Base-by-base conservation (phyloP, 495 filamentous ascomycete species). In the Neurospora sp. region DNA sequence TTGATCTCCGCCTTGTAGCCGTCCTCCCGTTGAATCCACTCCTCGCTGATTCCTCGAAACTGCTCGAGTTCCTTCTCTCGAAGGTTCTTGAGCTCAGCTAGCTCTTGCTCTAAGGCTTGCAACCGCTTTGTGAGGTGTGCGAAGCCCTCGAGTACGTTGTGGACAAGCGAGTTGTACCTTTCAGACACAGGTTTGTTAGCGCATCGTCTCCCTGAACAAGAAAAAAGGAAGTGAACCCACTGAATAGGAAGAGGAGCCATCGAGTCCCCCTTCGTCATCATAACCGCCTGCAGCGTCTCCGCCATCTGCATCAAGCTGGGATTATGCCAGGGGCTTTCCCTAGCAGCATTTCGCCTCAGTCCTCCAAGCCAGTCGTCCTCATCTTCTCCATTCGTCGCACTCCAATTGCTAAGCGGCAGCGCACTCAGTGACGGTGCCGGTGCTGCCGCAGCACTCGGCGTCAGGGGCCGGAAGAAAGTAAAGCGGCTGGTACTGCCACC, bases 1-100 rank as follows among this genome's bases (percentile, higher is more conserved):
- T 85, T 86, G 69, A 87, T 78, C 71, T 88, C 85, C 0, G 78
- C 75, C 68, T 82, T 85, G 77, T 85, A 87, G 42, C 78, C 77
- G 9, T 74, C 38, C 72, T 85, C 82, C 7, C 79, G 78, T 37
- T 78, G 72, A 0, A 83, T 73, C 84, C 84, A 85, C 37, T 84
- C 83, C n/a, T 84, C 75, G 27, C 79, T 81, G 14, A 81, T 75
- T 18, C 68, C 75, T 14, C 78, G 78, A 72, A 84, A 85, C 70
- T 82, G 73, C 38, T 83, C 79, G 3, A 83, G 72, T 48, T 85
- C 80, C 61, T 78, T 76, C 72, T 83, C 78, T 2, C 81, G 80
- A 14, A 81, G 71, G 12, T 74, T 69, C 40, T 78, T 79, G 38
- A 79, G 74, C 73, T 82, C 80, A 22, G 65, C 69, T 2, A 81